phyloP scores from a whole-genome alignment of 148 eudicot species.

The Arbutus unedo region DNA sequence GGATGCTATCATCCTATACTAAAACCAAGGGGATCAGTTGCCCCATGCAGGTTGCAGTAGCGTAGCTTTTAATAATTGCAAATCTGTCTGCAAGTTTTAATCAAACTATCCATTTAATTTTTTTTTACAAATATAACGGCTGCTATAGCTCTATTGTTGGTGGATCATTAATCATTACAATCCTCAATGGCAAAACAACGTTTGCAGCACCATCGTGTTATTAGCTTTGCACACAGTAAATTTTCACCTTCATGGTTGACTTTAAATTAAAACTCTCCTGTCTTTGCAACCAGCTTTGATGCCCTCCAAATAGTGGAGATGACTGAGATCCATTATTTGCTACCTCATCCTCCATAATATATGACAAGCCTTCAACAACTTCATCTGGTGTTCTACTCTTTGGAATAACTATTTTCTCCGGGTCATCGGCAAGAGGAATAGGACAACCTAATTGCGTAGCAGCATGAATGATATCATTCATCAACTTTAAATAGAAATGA shows the following conservation, averaged over 20 bases:
- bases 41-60: background rate
- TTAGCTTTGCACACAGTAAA: background rate
- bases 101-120: background rate
- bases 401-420: slow-evolving; percentile 64
- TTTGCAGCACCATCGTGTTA: background rate
- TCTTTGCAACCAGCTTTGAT: slow-evolving; percentile 76
- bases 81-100: background rate
- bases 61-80: background rate
- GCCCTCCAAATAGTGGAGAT: slow-evolving; percentile 87
- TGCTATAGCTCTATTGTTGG: background rate
- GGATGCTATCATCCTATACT: background rate
- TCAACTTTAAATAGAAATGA: background rate
- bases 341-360: slow-evolving; percentile 58
- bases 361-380: slow-evolving; percentile 54
- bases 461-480: slow-evolving; percentile 12
- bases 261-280: slow-evolving; percentile 78
- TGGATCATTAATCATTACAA: background rate
- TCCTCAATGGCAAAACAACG: background rate
- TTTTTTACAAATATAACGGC: background rate
- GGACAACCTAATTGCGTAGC: slow-evolving; percentile 56
- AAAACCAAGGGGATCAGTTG: background rate
- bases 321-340: slow-evolving; percentile 44
- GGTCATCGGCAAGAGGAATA: slow-evolving; percentile 79
- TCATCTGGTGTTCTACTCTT: slow-evolving; percentile 53
- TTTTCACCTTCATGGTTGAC: slow-evolving; percentile 70